phyloP scores from a whole-genome alignment of 129 eudicot species.

The Arctium minus region DNA sequence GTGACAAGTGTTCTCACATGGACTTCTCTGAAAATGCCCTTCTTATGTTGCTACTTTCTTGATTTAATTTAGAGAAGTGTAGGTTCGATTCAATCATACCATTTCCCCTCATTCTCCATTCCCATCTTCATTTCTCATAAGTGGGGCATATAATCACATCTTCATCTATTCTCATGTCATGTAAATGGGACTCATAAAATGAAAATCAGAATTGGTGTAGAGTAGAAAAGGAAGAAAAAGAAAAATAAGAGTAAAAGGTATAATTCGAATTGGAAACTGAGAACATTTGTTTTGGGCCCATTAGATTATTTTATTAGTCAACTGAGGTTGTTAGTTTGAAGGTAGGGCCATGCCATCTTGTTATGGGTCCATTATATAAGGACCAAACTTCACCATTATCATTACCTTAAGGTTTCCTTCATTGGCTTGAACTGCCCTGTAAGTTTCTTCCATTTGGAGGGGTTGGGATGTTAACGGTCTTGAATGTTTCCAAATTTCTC shows the following conservation, averaged over 20 bases:
- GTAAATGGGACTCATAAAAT: neutral
- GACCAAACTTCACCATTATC: neutral
- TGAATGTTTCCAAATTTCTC: neutral
- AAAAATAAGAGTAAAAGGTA: neutral
- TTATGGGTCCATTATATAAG: neutral
- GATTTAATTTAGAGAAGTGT: neutral
- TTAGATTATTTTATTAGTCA: neutral
- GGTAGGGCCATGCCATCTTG: neutral
- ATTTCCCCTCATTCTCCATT: neutral
- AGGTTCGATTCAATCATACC: neutral
- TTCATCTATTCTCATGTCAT: neutral
- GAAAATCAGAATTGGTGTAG: neutral
- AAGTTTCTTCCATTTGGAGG: neutral
- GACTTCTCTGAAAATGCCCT: neutral
- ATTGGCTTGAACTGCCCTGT: neutral
- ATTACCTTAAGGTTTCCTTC: neutral
- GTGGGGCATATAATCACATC: neutral
- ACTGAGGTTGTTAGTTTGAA: neutral
- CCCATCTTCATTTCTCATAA: neutral
- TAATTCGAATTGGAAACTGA: neutral
- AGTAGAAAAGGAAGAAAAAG: neutral
- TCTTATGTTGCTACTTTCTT: neutral
- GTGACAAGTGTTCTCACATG: neutral
- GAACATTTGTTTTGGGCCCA: neutral
- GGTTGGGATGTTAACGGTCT: neutral